Conservation (phyloP, 371 early-diverging fungal species). For the Lichtheimia corymbifera region DNA sequence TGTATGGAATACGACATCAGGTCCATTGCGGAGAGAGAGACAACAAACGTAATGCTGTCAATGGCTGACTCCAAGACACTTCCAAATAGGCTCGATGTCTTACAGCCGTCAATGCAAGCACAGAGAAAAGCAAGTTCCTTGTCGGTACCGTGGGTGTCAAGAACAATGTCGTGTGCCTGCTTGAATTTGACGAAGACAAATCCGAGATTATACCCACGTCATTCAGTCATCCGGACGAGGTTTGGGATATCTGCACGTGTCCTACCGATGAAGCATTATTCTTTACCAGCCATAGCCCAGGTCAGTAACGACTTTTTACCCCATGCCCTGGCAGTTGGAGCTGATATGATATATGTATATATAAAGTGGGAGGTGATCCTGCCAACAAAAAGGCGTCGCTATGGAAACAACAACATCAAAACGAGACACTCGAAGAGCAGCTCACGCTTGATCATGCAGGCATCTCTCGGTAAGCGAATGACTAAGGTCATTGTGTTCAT, state of each 20-base stretch:
- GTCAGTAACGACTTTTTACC: constrained; percentile 24
- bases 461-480: constrained; percentile 5
- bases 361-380: constrained; percentile 28
- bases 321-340: neutral
- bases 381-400: constrained; percentile 31
- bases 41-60: too few species aligned
- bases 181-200: constrained; percentile 76
- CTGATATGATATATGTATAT: neutral
- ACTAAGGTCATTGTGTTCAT: neutral
- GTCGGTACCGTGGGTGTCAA: constrained; percentile 72
- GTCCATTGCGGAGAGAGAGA: constrained; percentile 25
- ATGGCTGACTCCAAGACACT: neutral
- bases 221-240: constrained; percentile 71
- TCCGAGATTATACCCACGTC: constrained; percentile 60
- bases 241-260: constrained; percentile 70
- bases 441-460: constrained; percentile 14
- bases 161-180: constrained; percentile 63
- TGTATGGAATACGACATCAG: constrained; percentile 73
- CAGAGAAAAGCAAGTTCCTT: constrained; percentile 72
- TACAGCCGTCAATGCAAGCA: constrained; percentile 60
- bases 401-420: constrained; percentile 29
- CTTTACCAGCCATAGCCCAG: constrained; percentile 65
- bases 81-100: constrained; percentile 66
- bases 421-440: constrained; percentile 22
- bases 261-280: constrained; percentile 63